Evolutionary conservation across 2,329 filamentous ascomycete genomes (phyloP).

Genomic region (Ophiosphaerella herpotricha): DNA sequence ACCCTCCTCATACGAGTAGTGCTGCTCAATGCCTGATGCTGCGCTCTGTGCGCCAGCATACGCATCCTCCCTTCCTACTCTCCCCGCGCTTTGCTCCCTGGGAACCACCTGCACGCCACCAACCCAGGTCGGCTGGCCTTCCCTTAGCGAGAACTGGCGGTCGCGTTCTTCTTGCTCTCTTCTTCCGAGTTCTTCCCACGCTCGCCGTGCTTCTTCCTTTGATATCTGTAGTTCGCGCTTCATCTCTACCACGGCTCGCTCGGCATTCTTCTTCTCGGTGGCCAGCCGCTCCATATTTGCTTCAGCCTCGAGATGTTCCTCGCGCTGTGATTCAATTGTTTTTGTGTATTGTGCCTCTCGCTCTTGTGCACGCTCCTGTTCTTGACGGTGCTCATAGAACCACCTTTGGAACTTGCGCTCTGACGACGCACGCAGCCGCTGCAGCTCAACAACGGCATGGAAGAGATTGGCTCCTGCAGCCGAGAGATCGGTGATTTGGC

Average conservation of each 20-base stretch:
- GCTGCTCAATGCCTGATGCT: conserved; percentile 44
- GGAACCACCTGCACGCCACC: conserved; percentile 95
- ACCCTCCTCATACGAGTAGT: conserved; percentile 57
- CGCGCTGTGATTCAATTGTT: conserved; percentile 74
- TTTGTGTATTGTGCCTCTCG: conserved; percentile 78
- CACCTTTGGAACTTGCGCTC: conserved; percentile 98
- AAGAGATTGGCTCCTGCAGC: conserved; percentile 96
- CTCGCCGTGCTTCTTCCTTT: conserved; percentile 91
- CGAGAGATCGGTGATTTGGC: conserved; percentile 96
- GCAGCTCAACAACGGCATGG: conserved; percentile 94
- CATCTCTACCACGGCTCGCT: conserved; percentile 86
- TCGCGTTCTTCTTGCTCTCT: conserved; percentile 93
- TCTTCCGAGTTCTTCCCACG: conserved; percentile 95
- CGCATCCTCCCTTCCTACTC: conserved; percentile 43
- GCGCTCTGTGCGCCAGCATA: conserved; percentile 38
- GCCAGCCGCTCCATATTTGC: conserved; percentile 69
- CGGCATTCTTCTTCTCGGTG: conserved; percentile 69
- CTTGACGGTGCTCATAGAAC: conserved; percentile 93
- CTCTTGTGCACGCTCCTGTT: conserved; percentile 85
- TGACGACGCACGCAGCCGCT: conserved; percentile 89
- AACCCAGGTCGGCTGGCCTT: conserved; percentile 85
- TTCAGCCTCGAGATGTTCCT: conserved; percentile 69
- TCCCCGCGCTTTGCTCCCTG: conserved; percentile 72
- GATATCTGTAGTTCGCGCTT: conserved; percentile 91
- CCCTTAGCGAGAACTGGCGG: conserved; percentile 79